phyloP scores from a whole-genome alignment of 2,329 filamentous ascomycete species.

The Immersiporthe knoxdaviesiana region DNA sequence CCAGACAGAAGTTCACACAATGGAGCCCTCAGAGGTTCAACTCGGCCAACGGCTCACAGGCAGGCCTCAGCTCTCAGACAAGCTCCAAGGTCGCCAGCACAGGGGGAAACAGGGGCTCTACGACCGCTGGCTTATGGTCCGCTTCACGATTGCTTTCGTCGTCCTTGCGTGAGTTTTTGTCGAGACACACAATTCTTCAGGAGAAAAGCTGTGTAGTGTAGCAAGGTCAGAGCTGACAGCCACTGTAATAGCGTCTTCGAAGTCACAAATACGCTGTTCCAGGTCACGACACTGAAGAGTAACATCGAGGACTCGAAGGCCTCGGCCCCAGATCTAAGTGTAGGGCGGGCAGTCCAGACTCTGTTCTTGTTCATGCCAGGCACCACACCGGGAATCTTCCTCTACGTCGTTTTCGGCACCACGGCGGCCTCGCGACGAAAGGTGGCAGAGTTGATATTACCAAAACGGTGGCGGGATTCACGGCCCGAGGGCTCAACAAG shows the following conservation, averaged over 20 bases:
- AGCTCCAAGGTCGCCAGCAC: slow-evolving; percentile 9
- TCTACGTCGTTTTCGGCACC: slow-evolving; percentile 34
- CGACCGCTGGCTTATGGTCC: slow-evolving; percentile 37
- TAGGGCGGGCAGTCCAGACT: slow-evolving; percentile 27
- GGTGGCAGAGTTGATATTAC: slow-evolving; percentile 30
- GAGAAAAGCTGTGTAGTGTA: no score
- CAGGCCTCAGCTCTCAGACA: slow-evolving; percentile 13
- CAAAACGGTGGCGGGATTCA: slow-evolving; percentile 19
- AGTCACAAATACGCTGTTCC: slow-evolving; percentile 36
- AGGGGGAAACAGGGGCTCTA: slow-evolving; percentile 30
- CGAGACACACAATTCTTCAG: not conserved
- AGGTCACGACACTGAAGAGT: slow-evolving; percentile 33
- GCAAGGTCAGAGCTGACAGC: not conserved
- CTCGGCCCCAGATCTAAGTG: slow-evolving; percentile 30
- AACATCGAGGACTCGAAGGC: slow-evolving; percentile 25
- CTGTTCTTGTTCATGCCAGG: slow-evolving; percentile 33
- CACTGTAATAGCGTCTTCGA: slow-evolving; percentile 33
- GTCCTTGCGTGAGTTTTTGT: slow-evolving; percentile 31
- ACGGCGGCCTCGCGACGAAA: slow-evolving; percentile 32
- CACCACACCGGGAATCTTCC: slow-evolving; percentile 33
- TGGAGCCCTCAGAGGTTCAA: slow-evolving; percentile 31
- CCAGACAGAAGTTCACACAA: slow-evolving; percentile 34
- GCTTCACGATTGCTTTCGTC: slow-evolving; percentile 36
- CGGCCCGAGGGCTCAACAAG: not conserved
- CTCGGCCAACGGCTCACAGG: slow-evolving; percentile 21